Evolutionary conservation across 176 grass and related monocot genomes (phyloP).

Genomic region (Ananas comosus): DNA sequence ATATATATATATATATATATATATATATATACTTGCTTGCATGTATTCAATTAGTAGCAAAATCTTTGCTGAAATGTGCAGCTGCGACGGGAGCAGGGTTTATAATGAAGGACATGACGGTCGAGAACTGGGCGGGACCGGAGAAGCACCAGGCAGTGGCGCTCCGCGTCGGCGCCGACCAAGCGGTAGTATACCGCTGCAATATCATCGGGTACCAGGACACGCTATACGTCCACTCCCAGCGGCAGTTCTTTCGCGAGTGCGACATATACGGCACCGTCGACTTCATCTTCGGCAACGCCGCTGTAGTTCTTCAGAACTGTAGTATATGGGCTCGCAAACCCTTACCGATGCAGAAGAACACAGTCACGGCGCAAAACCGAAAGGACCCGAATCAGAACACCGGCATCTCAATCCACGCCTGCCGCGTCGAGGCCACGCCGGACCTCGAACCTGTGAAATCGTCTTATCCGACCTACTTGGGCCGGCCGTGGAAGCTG

Average conservation of each 20-base stretch:
- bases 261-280: constrained; percentile 56
- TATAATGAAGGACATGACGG: constrained; percentile 51
- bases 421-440: constrained; percentile 27
- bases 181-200: constrained; percentile 48
- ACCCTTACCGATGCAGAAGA: constrained; percentile 36
- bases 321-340: constrained; percentile 39
- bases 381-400: constrained; percentile 31
- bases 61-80: constrained; percentile 14
- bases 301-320: constrained; percentile 54
- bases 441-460: constrained; percentile 13
- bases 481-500: constrained; percentile 50
- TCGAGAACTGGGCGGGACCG: constrained; percentile 56
- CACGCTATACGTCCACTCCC: constrained; percentile 41
- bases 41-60: too few relatives aligned
- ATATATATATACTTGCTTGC: too few relatives aligned
- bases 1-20: too few relatives aligned
- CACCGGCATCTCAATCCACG: constrained; percentile 54
- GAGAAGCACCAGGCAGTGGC: constrained; percentile 52
- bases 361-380: constrained; percentile 54
- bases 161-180: constrained; percentile 40
- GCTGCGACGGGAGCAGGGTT: constrained; percentile 42
- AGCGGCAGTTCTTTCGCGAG: constrained; percentile 47
- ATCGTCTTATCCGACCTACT: constrained; percentile 31
- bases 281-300: constrained; percentile 4
- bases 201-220: constrained; percentile 47